Evolutionary conservation across 2,329 filamentous ascomycete species (phyloP), one percentile per base, ranked within the genome.

Genomic region (Diplocarpon mali): DNA sequence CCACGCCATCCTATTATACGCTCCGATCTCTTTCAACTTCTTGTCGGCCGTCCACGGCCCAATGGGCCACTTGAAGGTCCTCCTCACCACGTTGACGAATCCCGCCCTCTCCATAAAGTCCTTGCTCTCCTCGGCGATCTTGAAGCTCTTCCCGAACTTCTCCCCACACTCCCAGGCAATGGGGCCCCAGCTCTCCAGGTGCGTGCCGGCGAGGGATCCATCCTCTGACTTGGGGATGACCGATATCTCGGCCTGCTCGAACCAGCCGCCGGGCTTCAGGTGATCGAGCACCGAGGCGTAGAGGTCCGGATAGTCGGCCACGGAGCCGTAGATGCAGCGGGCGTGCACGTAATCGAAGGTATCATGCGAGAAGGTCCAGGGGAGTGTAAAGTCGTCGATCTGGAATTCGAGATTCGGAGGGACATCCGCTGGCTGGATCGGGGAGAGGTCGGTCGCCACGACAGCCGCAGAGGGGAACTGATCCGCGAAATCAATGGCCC

Each of bases 391-490:
- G 51, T 75, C 71, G 49, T 74, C 70, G 13, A 75, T 63, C 39
- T 72, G 57, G 56, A 74, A 74, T 24, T 64, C 62, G 29, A 72
- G 61, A 48, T 74, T 75, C n/a, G 69, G 67, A 15, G 71, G 71
- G 10, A 48, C 38, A 67, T 68, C 39, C 12, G 39, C 15, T 9
- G 57, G 55, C 36, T 59, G 55, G 16, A 58, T 57, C 14, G 51
- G 52, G 11, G 56, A 58, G 35, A 60, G 54, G 30, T 60, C 58
- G 31, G 48, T 52, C 20, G 51, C 55, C 29, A 50, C 46, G 12
- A 59, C 57, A 36, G 53, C 40, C 5, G 53, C 51, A 3, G 53
- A 48, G 8, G 62, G 58, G 31, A 55, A 58, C n/a, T 52, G 39
- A 20, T 48, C 40, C 16, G 50, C 50, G 31, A 49, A 35, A 40